A percentile compares a stretch with the other conserved stretches of the same genome.
phyloP scores from a whole-genome alignment of 2,329 filamentous ascomycete species.

The Epichloe elymi region DNA sequence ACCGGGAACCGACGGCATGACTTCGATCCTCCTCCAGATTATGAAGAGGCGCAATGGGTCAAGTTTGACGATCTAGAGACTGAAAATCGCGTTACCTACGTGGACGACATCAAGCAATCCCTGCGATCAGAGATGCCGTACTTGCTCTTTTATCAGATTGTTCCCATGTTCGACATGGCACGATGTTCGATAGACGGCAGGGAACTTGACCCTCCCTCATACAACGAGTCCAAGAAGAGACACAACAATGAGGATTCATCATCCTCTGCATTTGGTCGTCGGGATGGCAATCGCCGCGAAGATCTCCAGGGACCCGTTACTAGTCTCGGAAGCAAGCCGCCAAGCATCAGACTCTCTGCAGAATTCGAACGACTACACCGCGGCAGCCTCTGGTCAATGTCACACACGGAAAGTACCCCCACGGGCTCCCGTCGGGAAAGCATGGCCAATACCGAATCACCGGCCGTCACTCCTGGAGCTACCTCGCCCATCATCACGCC shows the following conservation, averaged over 20 bases:
- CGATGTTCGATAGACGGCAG: conserved; percentile 33
- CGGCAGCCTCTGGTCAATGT: conserved; percentile 31
- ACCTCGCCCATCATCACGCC: conserved; percentile 28
- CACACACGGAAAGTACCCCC: conserved; percentile 18
- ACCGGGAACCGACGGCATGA: conserved; percentile 45
- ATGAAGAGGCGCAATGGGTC: conserved; percentile 70
- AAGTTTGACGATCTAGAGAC: conserved; percentile 76
- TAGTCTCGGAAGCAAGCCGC: conserved; percentile 22
- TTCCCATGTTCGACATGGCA: conserved; percentile 65
- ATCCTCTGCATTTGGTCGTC: conserved; percentile 1
- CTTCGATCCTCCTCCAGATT: conserved; percentile 47
- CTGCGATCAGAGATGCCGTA: conserved; percentile 85
- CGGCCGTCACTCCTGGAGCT: conserved; percentile 23
- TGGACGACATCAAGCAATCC: conserved; percentile 65
- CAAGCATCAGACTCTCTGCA: conserved; percentile 41
- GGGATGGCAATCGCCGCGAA: conserved; percentile 11
- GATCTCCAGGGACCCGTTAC: conserved; percentile 12
- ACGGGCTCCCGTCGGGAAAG: conserved; percentile 36
- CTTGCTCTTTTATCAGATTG: conserved; percentile 86
- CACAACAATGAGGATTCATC: conserved; percentile 12
- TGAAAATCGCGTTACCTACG: conserved; percentile 54
- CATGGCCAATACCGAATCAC: conserved; percentile 34
- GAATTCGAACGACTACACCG: conserved; percentile 38
- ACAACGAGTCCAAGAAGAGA: conserved; percentile 37
- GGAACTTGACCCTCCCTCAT: conserved; percentile 43